A percentile compares a stretch with the other conserved stretches of the same genome.
phyloP scores from a whole-genome alignment of 225 moss, liverwort and hornwort species.

The Marchantia polymorpha region DNA sequence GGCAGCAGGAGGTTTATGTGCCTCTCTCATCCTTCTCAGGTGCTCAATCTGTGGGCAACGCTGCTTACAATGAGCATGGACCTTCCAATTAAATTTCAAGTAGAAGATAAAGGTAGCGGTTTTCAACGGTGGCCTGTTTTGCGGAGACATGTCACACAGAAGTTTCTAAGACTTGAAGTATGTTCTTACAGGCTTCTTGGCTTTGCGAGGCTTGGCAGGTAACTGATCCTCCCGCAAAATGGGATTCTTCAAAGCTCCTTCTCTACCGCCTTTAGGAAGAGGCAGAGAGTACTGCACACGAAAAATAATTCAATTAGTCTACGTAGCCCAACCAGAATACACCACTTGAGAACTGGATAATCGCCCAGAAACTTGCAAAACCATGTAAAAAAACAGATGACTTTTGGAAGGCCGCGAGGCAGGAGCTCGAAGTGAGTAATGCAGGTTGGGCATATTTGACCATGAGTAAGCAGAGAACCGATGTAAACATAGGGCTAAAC shows the following conservation, averaged over 20 bases:
- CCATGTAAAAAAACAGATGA: not conserved
- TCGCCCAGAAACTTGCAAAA: not conserved
- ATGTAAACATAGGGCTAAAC: not conserved
- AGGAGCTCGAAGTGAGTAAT: not conserved
- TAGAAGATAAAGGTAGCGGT: no score
- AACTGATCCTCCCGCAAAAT: constrained; percentile 88
- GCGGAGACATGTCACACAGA: no score
- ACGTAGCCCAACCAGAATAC: not conserved
- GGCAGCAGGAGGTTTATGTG: no score
- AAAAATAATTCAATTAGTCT: not conserved
- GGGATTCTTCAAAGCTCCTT: constrained; percentile 81
- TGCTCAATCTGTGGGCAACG: no score
- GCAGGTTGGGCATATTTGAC: not conserved
- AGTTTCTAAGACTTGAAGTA: no score
- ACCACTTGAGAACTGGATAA: not conserved
- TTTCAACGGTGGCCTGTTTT: no score
- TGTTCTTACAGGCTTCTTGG: constrained; percentile 57
- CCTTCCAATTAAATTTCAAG: no score
- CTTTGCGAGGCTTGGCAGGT: constrained; percentile 63
- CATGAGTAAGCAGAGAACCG: not conserved
- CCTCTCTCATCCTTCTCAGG: no score
- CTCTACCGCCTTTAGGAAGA: constrained; percentile 83
- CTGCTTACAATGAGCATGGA: no score
- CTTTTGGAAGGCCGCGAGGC: not conserved
- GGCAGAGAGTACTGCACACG: constrained; percentile 78